These are phyloP conservation scores for Claviceps fusiformis DNA, from an alignment of 2,329 filamentous ascomycete species.

Conservation along the genomic window DNA sequence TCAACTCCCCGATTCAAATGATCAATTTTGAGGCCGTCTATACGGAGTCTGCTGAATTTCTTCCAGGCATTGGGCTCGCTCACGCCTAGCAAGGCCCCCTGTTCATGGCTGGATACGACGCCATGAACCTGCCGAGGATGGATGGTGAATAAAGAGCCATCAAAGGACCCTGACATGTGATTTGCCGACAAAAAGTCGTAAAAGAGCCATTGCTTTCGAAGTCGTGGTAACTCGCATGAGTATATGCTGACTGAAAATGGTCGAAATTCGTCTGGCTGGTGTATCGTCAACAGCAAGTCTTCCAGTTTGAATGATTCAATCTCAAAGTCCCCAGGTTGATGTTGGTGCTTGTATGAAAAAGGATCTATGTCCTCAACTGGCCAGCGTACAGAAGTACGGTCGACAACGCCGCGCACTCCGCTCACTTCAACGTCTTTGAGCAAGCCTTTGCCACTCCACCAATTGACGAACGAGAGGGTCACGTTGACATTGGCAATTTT, in stretches of 20 bases:
- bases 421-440: slow-evolving; percentile 88
- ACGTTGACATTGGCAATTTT: slow-evolving; percentile 94
- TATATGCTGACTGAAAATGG: slow-evolving; percentile 93
- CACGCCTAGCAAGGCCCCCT: slow-evolving; percentile 39
- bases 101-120: slow-evolving; percentile 47
- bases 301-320: slow-evolving; percentile 95
- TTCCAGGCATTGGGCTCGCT: slow-evolving; percentile 71
- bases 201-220: slow-evolving; percentile 93
- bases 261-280: slow-evolving; percentile 83
- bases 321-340: slow-evolving; percentile 88
- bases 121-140: slow-evolving; percentile 86
- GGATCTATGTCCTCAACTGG: slow-evolving; percentile 55
- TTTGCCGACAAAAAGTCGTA: slow-evolving; percentile 95
- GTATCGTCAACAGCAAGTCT: slow-evolving; percentile 79
- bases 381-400: slow-evolving; percentile 73
- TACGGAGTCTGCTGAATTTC: slow-evolving; percentile 83
- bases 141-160: slow-evolving; percentile 93
- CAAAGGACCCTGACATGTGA: slow-evolving; percentile 90
- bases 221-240: slow-evolving; percentile 81
- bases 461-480: slow-evolving; percentile 92
- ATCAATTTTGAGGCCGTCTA: slow-evolving; percentile 88
- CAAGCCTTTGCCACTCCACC: slow-evolving; percentile 94
- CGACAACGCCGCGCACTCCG: slow-evolving; percentile 82
- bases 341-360: slow-evolving; percentile 73
- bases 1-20: slow-evolving; percentile 88